A percentile compares a stretch with the other conserved stretches of the same genome.
Evolutionary conservation across 352 stramenopile species (phyloP).

Genomic region (Phytophthora hybrid): DNA sequence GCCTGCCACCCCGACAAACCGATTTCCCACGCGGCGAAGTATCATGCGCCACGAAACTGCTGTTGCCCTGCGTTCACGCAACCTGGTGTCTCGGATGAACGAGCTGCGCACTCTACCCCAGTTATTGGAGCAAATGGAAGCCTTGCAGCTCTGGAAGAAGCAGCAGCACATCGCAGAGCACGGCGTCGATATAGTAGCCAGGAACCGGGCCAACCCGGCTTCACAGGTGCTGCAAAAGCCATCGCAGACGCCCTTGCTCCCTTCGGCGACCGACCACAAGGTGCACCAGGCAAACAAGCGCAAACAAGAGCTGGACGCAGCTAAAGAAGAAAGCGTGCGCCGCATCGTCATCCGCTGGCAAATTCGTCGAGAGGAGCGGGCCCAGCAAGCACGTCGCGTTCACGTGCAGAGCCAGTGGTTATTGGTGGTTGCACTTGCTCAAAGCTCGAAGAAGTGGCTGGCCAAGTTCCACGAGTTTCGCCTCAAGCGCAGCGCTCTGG

Average conservation of each 20-base stretch:
- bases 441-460: conserved; percentile 49
- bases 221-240: conserved; percentile 57
- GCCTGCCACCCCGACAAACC: conserved; percentile 12
- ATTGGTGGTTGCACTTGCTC: conserved; percentile 49
- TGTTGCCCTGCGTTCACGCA: conserved; percentile 57
- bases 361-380: conserved; percentile 44
- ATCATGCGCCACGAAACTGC: conserved; percentile 61
- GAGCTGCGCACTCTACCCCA: conserved; percentile 65
- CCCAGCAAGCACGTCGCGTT: conserved; percentile 41
- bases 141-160: conserved; percentile 43
- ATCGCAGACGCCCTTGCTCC: conserved; percentile 62
- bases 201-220: conserved; percentile 53
- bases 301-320: conserved; percentile 63
- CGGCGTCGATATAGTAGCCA: conserved; percentile 57
- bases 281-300: conserved; percentile 52
- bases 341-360: conserved; percentile 65
- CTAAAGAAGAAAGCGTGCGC: conserved; percentile 47
- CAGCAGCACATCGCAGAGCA: conserved; percentile 52
- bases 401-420: conserved; percentile 71
- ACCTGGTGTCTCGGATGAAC: conserved; percentile 60
- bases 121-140: conserved; percentile 58
- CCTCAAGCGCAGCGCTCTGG: conserved; percentile 43
- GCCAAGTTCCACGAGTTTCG: conserved; percentile 56
- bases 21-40: conserved; percentile 55
- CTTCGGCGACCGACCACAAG: conserved; percentile 62